Percentiles rank a stretch among this genome's conserved stretches.
phyloP scores from a whole-genome alignment of 306 rosid genomes.

The Quercus wislizeni region DNA sequence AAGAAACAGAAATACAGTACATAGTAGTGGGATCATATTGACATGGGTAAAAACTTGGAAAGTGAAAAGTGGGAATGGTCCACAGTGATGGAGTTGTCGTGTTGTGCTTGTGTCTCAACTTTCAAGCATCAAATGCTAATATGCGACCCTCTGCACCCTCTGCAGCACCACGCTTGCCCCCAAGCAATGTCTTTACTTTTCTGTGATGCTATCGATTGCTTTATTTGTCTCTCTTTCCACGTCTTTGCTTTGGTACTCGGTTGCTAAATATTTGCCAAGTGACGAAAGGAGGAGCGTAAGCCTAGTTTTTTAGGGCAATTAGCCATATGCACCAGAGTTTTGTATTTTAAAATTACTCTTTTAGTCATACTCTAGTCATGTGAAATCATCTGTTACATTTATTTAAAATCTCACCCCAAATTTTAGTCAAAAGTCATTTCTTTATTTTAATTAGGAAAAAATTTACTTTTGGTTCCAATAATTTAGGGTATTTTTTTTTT shows the following conservation, averaged over 20 bases:
- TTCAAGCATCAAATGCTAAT: constrained; percentile 3
- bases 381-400: too few species aligned
- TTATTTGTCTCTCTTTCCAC: constrained; percentile 36
- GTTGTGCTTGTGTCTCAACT: constrained; percentile 3
- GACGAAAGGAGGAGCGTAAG: constrained; percentile 4
- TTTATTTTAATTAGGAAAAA: too few species aligned
- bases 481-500: too few species aligned
- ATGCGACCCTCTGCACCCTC: constrained; percentile 29
- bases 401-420: too few species aligned
- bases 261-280: not conserved
- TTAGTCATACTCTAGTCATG: too few species aligned
- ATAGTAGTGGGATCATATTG: not conserved
- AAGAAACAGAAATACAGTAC: not conserved
- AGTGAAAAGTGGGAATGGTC: constrained; percentile 29
- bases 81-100: constrained; percentile 33
- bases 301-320: not conserved
- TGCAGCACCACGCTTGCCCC: constrained; percentile 42
- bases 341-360: too few species aligned
- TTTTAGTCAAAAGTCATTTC: too few species aligned
- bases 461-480: too few species aligned
- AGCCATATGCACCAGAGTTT: too few species aligned
- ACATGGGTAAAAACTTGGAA: not conserved
- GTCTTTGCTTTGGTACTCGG: constrained; percentile 32
- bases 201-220: constrained; percentile 47
- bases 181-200: constrained; percentile 34